Conservation (phyloP, 2,329 filamentous ascomycete genomes). For the Colletotrichum lentis region DNA sequence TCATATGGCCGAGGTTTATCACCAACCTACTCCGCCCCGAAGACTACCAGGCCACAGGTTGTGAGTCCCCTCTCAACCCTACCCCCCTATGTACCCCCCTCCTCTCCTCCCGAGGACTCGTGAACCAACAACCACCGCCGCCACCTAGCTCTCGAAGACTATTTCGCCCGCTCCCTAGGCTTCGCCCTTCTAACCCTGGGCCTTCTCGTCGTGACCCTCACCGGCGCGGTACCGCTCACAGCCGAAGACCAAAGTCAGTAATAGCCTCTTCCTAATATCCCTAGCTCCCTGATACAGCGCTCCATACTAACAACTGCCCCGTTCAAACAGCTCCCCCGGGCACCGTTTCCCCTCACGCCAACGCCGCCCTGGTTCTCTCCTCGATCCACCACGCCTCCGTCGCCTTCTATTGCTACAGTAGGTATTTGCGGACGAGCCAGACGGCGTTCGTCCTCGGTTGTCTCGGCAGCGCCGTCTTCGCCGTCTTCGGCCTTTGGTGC, state of each 20-base stretch:
- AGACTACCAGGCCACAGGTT: conserved; percentile 42
- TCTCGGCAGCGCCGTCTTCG: conserved; percentile 64
- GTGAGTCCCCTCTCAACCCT: conserved; percentile 42
- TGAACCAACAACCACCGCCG: conserved; percentile 8
- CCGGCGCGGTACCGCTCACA: conserved; percentile 74
- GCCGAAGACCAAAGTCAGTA: conserved; percentile 49
- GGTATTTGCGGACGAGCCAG: conserved; percentile 63
- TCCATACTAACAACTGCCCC: conserved; percentile 12
- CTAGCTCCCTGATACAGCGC: background rate
- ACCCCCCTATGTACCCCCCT: background rate
- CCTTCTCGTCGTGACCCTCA: conserved; percentile 71
- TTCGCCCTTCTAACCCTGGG: conserved; percentile 72
- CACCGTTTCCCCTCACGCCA: conserved; percentile 68
- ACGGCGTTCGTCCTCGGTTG: conserved; percentile 69
- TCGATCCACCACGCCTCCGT: conserved; percentile 69
- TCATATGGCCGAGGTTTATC: conserved; percentile 59
- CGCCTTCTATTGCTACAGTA: conserved; percentile 73
- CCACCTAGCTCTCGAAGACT: conserved; percentile 68
- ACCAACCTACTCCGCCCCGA: conserved; percentile 53
- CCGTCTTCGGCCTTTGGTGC: conserved; percentile 58
- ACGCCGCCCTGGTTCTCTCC: conserved; percentile 72
- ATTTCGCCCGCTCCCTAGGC: conserved; percentile 77
- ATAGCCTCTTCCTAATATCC: background rate
- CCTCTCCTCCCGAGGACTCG: background rate
- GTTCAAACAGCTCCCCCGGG: conserved; percentile 39